phyloP scores from a whole-genome alignment of 371 early-diverging fungal species.

The Mucor plumbeus region DNA sequence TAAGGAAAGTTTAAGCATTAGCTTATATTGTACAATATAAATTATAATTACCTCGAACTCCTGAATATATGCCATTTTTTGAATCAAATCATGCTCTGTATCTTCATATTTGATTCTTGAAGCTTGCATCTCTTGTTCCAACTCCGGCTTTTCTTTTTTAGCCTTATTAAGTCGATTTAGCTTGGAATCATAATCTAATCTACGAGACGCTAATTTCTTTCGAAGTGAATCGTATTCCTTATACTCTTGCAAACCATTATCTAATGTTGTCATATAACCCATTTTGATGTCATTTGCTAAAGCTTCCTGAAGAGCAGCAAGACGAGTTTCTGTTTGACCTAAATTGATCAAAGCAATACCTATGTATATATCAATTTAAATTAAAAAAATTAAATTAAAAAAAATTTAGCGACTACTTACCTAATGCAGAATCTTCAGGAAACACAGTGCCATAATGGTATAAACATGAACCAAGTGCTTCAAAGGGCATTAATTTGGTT shows the following conservation, averaged over 20 bases:
- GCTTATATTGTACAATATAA: neutral
- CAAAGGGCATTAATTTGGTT: constrained; percentile 60
- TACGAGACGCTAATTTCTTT: constrained; percentile 85
- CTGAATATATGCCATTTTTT: constrained; percentile 70
- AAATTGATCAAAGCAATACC: constrained; percentile 58
- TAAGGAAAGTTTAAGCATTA: neutral
- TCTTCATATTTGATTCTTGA: constrained; percentile 94
- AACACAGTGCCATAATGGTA: constrained; percentile 60
- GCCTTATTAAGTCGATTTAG: constrained; percentile 80
- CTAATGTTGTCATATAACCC: constrained; percentile 55
- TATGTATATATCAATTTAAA: constrained; percentile 10
- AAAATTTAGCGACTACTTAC: constrained; percentile 34
- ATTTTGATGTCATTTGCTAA: constrained; percentile 49
- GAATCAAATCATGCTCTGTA: constrained; percentile 69
- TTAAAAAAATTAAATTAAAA: neutral
- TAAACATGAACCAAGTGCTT: constrained; percentile 67
- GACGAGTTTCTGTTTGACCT: constrained; percentile 68
- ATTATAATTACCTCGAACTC: constrained; percentile 65
- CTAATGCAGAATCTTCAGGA: constrained; percentile 64
- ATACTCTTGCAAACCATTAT: constrained; percentile 57
- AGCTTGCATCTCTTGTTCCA: constrained; percentile 90
- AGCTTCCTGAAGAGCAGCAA: constrained; percentile 66
- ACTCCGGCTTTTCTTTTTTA: constrained; percentile 85
- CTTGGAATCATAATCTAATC: constrained; percentile 94
- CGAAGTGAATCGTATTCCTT: constrained; percentile 73